Base-by-base conservation (phyloP, 768 basidiomycete species). In the Fistulinella prunicolor region DNA sequence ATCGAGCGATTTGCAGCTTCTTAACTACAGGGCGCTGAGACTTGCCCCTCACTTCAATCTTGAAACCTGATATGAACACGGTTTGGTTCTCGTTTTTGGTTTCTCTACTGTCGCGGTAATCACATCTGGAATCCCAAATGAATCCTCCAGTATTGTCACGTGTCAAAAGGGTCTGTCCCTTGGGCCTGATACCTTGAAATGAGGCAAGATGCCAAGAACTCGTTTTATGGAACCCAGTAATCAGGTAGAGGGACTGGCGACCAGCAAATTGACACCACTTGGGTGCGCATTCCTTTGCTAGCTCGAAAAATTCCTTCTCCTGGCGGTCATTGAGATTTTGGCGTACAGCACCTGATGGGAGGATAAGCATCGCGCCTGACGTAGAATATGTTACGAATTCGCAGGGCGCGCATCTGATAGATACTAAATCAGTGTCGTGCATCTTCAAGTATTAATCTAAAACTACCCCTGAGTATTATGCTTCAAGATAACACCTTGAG, bases 281-380 rank as follows among this genome's bases (percentile, higher is more conserved):
- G 13, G 16, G 32, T 16, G 32, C 32, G 5, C 13, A 12, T 34
- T 16, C 16, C 14, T 12, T 12, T 5, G 32, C 32, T 28, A 28
- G 26, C 10, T 28, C 10, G 6, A 6, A 6, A 28, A 28, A 28
- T 28, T 10, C 10, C 26, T 28, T 28, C 26, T 28, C 26, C 26
- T 28, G 6, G 26, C 26, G 6, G 26, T 10, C 10, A 28, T 28
- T 28, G 10, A 28, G 16, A 6, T 38, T 3, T n/a, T 21, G 36
- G 10, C 38, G 22, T 4, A 20, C 19, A 16, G 48, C 44, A 8
- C 48, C 48, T 1, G 39, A 49, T 21, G 43, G 48, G 22, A 44
- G 40, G 28, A 50, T 45, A 38, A 53, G 34, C 6, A 50, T 40
- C 26, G 49, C 44, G 1, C 50, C 50, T 14, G 30, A 32, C 13